Conservation (phyloP, 2,329 filamentous ascomycete species). For the Cytospora piceae region DNA sequence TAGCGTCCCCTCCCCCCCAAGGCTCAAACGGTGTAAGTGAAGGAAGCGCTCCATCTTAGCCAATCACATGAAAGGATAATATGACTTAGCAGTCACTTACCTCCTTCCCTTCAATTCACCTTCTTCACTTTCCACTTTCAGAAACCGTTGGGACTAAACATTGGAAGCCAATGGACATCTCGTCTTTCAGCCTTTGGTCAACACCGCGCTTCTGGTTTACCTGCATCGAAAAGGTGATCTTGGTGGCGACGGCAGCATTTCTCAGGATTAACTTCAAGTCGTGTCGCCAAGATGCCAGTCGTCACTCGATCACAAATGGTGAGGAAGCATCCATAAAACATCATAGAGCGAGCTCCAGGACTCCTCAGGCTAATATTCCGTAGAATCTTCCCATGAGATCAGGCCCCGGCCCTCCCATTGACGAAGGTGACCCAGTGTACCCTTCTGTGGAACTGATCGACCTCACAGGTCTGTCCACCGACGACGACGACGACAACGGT, state of each 20-base stretch:
- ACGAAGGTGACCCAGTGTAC: not conserved
- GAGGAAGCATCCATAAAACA: not conserved
- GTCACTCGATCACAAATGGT: not conserved
- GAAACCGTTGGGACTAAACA: not conserved
- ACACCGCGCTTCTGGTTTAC: not conserved
- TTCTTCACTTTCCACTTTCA: not conserved
- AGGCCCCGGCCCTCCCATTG: constrained; percentile 8
- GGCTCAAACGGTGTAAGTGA: not conserved
- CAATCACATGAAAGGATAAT: not conserved
- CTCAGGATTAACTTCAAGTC: not conserved
- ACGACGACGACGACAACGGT: not conserved
- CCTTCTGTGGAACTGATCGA: constrained; percentile 11
- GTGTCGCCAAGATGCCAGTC: not conserved
- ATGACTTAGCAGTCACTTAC: not conserved
- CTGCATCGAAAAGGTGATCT: not conserved
- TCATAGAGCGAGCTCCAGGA: no score
- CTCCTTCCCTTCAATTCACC: not conserved
- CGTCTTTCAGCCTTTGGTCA: not conserved
- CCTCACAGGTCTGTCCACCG: constrained; percentile 9
- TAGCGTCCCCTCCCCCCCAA: not conserved
- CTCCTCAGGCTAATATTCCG: not conserved
- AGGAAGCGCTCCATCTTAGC: not conserved
- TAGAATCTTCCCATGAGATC: not conserved
- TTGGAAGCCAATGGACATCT: no score
- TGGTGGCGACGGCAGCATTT: not conserved